A percentile compares a stretch with the other conserved stretches of the same genome.
phyloP scores from a whole-genome alignment of 306 rosid genomes.

The Ormosia semicastrata region DNA sequence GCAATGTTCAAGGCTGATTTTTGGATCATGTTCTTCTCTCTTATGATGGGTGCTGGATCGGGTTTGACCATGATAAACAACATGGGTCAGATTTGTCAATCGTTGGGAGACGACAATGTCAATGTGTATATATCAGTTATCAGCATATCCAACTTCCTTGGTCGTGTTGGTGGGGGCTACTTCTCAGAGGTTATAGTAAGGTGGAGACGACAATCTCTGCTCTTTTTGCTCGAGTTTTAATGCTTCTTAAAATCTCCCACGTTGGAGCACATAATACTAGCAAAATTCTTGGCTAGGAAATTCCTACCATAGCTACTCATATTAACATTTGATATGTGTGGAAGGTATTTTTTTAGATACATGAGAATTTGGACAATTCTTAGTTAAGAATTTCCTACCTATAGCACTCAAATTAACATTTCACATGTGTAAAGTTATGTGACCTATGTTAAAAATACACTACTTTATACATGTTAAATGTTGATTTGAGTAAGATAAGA shows the following conservation, averaged over 20 bases:
- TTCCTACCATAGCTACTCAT: too few relatives aligned
- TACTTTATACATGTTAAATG: too few relatives aligned
- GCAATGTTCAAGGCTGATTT: conserved; percentile 76
- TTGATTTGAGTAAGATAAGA: too few relatives aligned
- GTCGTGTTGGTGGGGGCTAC: conserved; percentile 87
- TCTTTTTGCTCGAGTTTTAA: neutral
- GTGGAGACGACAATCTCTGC: conserved; percentile 28
- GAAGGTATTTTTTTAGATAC: too few relatives aligned
- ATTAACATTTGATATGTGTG: too few relatives aligned
- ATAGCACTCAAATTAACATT: too few relatives aligned
- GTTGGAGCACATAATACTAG: neutral
- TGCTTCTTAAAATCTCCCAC: neutral
- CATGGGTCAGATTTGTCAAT: conserved; percentile 80
- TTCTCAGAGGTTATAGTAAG: conserved; percentile 79
- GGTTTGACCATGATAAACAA: conserved; percentile 87
- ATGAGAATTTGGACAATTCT: too few relatives aligned
- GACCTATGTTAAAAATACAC: too few relatives aligned
- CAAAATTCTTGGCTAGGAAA: too few relatives aligned
- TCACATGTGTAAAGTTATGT: too few relatives aligned
- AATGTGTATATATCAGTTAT: conserved; percentile 67
- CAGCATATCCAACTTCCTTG: conserved; percentile 90
- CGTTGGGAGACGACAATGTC: conserved; percentile 58
- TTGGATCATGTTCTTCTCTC: conserved; percentile 69
- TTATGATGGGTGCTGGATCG: conserved; percentile 62
- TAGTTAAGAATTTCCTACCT: too few relatives aligned